These are phyloP conservation scores for Fusarium sp. DNA, from an alignment of 2,329 filamentous ascomycete species.

Conservation along the genomic window DNA sequence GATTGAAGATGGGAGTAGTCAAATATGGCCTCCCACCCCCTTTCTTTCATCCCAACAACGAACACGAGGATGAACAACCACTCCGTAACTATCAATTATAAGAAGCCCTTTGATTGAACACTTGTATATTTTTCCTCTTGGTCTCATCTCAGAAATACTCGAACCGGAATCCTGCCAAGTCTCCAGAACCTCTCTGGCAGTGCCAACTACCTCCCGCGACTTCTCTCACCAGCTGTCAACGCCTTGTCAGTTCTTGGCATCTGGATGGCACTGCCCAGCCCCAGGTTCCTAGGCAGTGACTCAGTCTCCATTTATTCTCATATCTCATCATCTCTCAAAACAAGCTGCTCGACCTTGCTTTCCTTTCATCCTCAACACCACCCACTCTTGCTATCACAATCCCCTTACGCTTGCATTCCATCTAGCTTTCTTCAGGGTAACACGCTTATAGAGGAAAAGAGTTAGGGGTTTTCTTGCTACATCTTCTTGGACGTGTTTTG, in stretches of 20 bases:
- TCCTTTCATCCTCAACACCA: background rate
- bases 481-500: constrained; percentile 3
- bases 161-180: background rate
- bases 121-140: background rate
- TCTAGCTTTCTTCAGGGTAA: background rate
- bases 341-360: background rate
- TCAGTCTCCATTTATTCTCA: background rate
- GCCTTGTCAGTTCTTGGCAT: background rate
- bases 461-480: background rate
- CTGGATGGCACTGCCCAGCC: background rate
- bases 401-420: background rate
- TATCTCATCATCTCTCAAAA: background rate
- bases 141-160: background rate
- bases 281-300: background rate
- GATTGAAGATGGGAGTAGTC: background rate
- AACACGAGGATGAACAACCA: background rate
- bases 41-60: constrained; percentile 10
- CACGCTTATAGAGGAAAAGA: background rate
- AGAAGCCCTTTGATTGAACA: background rate
- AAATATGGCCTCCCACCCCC: background rate
- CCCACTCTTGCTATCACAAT: background rate
- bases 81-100: background rate
- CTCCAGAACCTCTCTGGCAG: constrained; percentile 4
- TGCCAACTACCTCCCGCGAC: background rate
- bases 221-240: background rate